phyloP scores from a whole-genome alignment of 1,139 yeast genomes.

The Sugiyamaella neomexicana region DNA sequence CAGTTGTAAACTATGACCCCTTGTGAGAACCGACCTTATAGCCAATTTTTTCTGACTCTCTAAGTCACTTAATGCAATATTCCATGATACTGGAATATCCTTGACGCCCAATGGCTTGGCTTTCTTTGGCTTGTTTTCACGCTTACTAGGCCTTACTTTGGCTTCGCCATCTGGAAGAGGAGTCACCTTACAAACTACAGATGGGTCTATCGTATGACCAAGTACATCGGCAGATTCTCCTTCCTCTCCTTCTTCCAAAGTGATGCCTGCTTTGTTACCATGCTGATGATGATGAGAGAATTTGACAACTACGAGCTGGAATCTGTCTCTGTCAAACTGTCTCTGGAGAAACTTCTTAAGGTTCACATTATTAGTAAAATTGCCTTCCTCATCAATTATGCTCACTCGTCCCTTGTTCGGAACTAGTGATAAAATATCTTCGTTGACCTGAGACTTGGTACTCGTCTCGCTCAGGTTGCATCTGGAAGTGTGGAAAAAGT shows the following conservation, averaged over 20 bases:
- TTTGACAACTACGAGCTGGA: slow-evolving; percentile 30
- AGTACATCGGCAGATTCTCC: background rate
- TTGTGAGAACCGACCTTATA: slow-evolving; percentile 35
- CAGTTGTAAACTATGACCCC: slow-evolving; percentile 37
- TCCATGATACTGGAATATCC: slow-evolving; percentile 39
- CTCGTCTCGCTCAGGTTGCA: slow-evolving; percentile 1
- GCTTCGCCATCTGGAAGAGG: slow-evolving; percentile 13
- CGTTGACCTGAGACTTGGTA: slow-evolving; percentile 20
- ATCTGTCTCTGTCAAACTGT: slow-evolving; percentile 19
- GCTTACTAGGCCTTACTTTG: slow-evolving; percentile 2
- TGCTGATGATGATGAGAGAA: slow-evolving; percentile 18
- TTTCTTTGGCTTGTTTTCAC: slow-evolving; percentile 21
- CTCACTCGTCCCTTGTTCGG: slow-evolving; percentile 31
- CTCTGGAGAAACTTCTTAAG: slow-evolving; percentile 22
- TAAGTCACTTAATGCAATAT: slow-evolving; percentile 37
- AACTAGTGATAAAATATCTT: slow-evolving; percentile 29
- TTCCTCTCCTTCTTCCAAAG: slow-evolving; percentile 8
- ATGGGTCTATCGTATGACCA: slow-evolving; percentile 24
- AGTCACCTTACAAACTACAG: slow-evolving; percentile 30
- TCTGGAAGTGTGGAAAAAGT: slow-evolving; percentile 10
- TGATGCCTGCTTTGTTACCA: slow-evolving; percentile 15
- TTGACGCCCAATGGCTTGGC: slow-evolving; percentile 33
- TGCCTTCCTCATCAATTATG: slow-evolving; percentile 29
- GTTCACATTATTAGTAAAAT: slow-evolving; percentile 24
- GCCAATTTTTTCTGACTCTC: slow-evolving; percentile 42